Conservation (phyloP, 2,329 filamentous ascomycete species). For the Cladosporium sp. region DNA sequence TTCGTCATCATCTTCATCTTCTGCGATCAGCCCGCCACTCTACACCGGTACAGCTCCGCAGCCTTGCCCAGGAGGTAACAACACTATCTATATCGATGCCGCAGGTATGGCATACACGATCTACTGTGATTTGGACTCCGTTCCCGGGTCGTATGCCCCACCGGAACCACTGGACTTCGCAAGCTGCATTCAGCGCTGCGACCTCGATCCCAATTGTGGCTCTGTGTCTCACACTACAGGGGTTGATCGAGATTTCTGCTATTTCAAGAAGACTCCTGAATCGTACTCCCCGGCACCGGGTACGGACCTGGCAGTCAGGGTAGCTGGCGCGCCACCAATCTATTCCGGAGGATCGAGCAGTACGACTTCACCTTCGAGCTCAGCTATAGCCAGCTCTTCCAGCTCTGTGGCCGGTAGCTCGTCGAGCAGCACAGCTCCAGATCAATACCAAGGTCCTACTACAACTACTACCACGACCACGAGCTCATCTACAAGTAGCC, state of each 20-base stretch:
- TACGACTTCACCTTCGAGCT: background rate
- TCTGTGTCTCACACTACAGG: background rate
- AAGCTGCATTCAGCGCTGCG: conserved; percentile 6
- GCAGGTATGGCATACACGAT: conserved; percentile 15
- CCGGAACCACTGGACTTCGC: background rate
- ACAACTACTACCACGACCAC: conserved; percentile 3
- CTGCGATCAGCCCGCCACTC: conserved; percentile 1
- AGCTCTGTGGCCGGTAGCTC: too few relatives aligned
- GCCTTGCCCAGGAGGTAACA: conserved; percentile 16
- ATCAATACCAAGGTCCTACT: background rate
- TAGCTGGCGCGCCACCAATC: background rate
- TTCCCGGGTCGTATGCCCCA: background rate
- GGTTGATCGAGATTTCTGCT: background rate
- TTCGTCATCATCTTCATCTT: background rate
- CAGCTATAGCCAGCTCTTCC: background rate
- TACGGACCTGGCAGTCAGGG: background rate
- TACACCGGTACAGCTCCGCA: background rate
- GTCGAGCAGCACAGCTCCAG: conserved; percentile 1
- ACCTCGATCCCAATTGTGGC: conserved; percentile 5
- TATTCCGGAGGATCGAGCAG: background rate
- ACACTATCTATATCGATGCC: conserved; percentile 9
- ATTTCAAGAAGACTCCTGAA: conserved; percentile 3
- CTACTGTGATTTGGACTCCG: conserved; percentile 10
- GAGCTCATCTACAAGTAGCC: background rate
- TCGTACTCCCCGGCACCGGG: background rate